These are phyloP conservation scores for Pelagophyceae sp. DNA, from an alignment of 352 stramenopile genomes.

Conservation along the genomic window DNA sequence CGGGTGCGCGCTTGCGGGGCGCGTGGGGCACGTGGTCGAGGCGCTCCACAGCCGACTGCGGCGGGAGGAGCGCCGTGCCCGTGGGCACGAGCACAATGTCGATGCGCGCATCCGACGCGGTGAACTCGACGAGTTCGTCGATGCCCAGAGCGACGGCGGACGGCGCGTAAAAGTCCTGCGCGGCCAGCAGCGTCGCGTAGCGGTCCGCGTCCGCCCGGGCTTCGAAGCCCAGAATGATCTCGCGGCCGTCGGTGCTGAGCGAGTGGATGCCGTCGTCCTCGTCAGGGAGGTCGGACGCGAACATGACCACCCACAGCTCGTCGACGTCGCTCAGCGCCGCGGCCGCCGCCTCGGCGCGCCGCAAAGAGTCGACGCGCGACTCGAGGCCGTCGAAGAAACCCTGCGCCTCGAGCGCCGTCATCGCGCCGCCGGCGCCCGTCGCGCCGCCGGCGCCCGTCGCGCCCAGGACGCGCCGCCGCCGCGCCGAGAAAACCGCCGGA, in stretches of 20 bases:
- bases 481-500: not conserved
- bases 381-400: not conserved
- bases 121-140: not conserved
- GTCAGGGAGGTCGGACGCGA: not conserved
- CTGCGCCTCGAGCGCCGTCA: not conserved
- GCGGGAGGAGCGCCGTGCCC: not conserved
- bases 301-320: not conserved
- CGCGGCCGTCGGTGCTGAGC: not conserved
- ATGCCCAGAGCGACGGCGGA: not conserved
- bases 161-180: conserved; percentile 2
- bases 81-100: not conserved
- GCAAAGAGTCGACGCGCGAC: not conserved
- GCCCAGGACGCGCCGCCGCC: not conserved
- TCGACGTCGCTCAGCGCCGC: not conserved
- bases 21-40: not conserved
- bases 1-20: not conserved
- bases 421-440: not conserved
- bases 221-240: not conserved
- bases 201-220: not conserved
- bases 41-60: not conserved
- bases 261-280: not conserved
- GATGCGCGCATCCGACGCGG: not conserved
- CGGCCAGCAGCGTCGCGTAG: not conserved
- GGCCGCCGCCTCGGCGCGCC: not conserved
- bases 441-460: not conserved